Percentiles rank a stretch among this genome's conserved stretches.
phyloP scores from a whole-genome alignment of 2,329 filamentous ascomycete species.

The Phyllosticta citriasiana region DNA sequence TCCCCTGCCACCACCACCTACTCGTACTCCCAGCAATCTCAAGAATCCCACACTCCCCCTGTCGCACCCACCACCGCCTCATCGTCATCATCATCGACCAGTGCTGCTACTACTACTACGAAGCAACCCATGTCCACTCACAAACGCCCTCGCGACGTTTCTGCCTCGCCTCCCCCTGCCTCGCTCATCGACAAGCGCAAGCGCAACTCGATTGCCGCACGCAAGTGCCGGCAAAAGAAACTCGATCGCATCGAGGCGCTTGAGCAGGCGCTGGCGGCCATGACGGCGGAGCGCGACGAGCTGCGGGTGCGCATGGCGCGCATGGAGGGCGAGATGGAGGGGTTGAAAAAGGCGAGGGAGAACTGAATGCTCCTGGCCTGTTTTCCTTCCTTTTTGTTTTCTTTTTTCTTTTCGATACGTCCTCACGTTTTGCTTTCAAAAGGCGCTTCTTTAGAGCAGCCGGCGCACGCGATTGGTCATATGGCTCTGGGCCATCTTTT shows the following conservation, averaged over 20 bases:
- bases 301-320: constrained; percentile 52
- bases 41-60: neutral
- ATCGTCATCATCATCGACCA: neutral
- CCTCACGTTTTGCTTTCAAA: too few relatives aligned
- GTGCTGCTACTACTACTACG: neutral
- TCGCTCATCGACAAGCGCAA: constrained; percentile 42
- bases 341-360: constrained; percentile 40
- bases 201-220: constrained; percentile 61
- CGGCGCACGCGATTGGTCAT: too few relatives aligned
- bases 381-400: neutral
- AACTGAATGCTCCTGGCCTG: neutral
- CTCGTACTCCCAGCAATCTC: neutral
- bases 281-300: constrained; percentile 53
- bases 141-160: neutral
- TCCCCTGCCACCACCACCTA: neutral
- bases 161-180: neutral
- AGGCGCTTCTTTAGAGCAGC: too few relatives aligned
- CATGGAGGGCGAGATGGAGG: constrained; percentile 55
- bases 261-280: constrained; percentile 48
- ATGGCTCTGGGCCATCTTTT: too few relatives aligned
- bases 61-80: neutral
- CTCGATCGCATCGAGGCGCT: constrained; percentile 56
- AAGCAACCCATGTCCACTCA: neutral
- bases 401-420: neutral
- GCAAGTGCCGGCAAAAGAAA: constrained; percentile 61